A percentile compares a stretch with the other conserved stretches of the same genome.
phyloP scores from a whole-genome alignment of 108 stramenopile genomes.

The Parietichytrium sp. region DNA sequence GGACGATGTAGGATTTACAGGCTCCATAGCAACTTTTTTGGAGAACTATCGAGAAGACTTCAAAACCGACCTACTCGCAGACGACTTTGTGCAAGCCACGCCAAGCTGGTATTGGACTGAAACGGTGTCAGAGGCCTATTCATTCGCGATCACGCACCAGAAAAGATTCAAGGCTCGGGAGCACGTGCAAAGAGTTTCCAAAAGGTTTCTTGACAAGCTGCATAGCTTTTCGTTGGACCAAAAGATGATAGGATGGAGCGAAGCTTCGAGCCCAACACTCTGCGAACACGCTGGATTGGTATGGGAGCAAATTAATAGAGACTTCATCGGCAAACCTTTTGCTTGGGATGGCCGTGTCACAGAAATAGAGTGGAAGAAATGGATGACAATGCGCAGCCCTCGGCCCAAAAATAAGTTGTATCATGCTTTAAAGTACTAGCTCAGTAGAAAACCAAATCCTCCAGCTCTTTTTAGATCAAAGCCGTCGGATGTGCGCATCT shows the following conservation, averaged over 20 bases:
- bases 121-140: background rate
- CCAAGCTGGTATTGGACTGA: constrained; percentile 5
- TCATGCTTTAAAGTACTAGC: constrained; percentile 26
- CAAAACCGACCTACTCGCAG: constrained; percentile 16
- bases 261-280: background rate
- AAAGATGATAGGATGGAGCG: background rate
- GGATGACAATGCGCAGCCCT: background rate
- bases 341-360: background rate
- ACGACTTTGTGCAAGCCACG: background rate
- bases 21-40: background rate
- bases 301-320: background rate
- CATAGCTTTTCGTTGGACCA: background rate
- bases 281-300: background rate
- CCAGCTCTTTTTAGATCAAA: too few species aligned
- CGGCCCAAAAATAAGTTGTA: background rate
- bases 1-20: constrained; percentile 31
- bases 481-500: too few species aligned
- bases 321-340: background rate
- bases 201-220: background rate
- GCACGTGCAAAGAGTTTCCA: background rate
- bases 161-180: constrained; percentile 22
- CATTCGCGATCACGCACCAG: background rate
- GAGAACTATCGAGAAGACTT: background rate
- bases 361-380: background rate
- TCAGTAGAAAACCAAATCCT: too few species aligned